Base-by-base conservation (phyloP, 164 flowering plant species). In the Tetrastigma voinierianum region DNA sequence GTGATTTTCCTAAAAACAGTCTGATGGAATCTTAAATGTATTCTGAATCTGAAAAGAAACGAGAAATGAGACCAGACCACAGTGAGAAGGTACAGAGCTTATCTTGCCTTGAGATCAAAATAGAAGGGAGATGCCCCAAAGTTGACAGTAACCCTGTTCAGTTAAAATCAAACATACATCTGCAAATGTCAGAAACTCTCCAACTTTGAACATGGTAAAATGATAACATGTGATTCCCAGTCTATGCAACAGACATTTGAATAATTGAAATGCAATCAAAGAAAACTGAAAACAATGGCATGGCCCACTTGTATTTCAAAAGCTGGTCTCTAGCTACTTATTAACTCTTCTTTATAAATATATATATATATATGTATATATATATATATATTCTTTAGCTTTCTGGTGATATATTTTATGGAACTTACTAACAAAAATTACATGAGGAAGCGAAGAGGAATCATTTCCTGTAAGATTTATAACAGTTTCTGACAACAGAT, bases 61-160 rank as follows among this genome's bases (percentile, higher is more conserved):
- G 32, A n/a, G 19, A n/a, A 44, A 67, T 24, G 43, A 14, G 48
- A 25, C 15, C 46, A 64, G 2, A n/a, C n/a, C 17, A 8, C 19
- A 23, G n/a, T n/a, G 19, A 46, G 32, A 45, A n/a, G 57, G 49
- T 16, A 24, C 1, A 24, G 59, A 64, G 32, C 15, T 60, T 56
- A 64, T 40, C 81, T 72, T 74, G 72, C 99, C 93, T 95, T 86
- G 20, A 95, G 60, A 75, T 90, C 93, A 78, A 95, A 93, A 70
- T 81, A 79, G 76, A 89, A 95, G 45, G 79, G 86, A 54, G 80
- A 77, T 77, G 87, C 84, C 71, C 98, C 99, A 71, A 95, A 95
- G 85, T 95, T 95, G 72, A 90, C 96, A 77, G 72, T 64, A 62
- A 93, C 92, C 96, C 99, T 95, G 91, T 73, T 62, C 59, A 60